These are phyloP conservation scores for Quercus robur DNA, from an alignment of 306 rosid species.

Conservation along the genomic window DNA sequence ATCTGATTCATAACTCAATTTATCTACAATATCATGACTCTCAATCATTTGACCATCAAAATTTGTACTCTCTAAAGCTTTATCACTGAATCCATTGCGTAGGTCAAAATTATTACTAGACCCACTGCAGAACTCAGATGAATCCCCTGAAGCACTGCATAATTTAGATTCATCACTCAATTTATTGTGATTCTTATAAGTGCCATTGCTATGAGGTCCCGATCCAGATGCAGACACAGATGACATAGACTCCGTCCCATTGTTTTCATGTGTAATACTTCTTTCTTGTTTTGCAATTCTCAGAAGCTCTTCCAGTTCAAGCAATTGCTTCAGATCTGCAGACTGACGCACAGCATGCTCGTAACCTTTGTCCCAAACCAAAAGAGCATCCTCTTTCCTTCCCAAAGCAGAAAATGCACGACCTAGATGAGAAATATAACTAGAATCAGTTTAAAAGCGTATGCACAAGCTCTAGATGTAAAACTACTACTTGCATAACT, in stretches of 20 bases:
- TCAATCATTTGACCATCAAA: slow-evolving; percentile 45
- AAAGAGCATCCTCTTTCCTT: slow-evolving; percentile 73
- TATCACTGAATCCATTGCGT: slow-evolving; percentile 39
- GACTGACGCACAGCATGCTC: slow-evolving; percentile 64
- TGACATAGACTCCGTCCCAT: slow-evolving; percentile 16
- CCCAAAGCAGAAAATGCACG: slow-evolving; percentile 72
- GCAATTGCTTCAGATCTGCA: slow-evolving; percentile 81
- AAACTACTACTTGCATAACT: neutral
- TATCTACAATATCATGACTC: slow-evolving; percentile 47
- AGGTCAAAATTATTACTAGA: slow-evolving; percentile 33
- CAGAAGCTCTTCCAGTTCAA: slow-evolving; percentile 85
- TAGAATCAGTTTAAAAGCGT: neutral
- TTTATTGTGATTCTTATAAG: slow-evolving; percentile 22
- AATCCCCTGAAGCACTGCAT: slow-evolving; percentile 35
- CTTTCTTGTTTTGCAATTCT: slow-evolving; percentile 46
- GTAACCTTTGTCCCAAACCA: slow-evolving; percentile 90
- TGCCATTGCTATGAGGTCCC: slow-evolving; percentile 27
- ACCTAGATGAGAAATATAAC: slow-evolving; percentile 44
- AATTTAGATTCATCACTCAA: slow-evolving; percentile 35
- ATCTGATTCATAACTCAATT: slow-evolving; percentile 52
- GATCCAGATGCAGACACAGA: slow-evolving; percentile 31
- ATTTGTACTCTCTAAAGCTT: slow-evolving; percentile 38
- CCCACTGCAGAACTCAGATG: slow-evolving; percentile 42
- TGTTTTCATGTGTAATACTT: slow-evolving; percentile 26
- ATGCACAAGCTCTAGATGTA: neutral